Percentiles rank a stretch among this genome's conserved stretches.
Evolutionary conservation across 441 rosid genomes (phyloP).

Genomic region (Populus hybrid): DNA sequence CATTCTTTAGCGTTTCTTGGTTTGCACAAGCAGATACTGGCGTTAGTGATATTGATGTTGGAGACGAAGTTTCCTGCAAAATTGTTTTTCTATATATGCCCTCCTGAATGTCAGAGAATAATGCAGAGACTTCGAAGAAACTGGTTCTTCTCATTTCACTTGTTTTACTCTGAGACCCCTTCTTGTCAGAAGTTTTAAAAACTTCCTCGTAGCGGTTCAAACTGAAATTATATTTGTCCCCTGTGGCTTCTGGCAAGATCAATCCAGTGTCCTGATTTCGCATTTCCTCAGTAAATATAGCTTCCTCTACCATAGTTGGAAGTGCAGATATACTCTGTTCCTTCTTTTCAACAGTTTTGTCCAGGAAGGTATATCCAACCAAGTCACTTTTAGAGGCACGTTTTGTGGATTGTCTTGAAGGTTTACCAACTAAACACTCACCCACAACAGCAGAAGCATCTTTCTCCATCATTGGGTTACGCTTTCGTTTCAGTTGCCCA

Average conservation of each 20-base stretch:
- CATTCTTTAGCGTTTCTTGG: background rate
- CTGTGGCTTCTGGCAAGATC: conserved; percentile 24
- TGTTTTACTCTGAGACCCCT: background rate
- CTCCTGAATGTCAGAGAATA: background rate
- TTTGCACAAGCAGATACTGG: background rate
- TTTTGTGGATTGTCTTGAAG: conserved; percentile 21
- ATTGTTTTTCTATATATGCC: background rate
- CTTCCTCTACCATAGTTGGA: conserved; percentile 6
- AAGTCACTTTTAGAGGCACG: conserved; percentile 5
- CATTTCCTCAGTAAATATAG: conserved; percentile 6
- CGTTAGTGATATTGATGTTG: background rate
- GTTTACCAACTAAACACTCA: conserved; percentile 14
- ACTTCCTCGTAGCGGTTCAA: background rate
- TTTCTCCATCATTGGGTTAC: conserved; percentile 12
- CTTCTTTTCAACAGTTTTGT: conserved; percentile 24
- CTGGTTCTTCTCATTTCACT: conserved; percentile 1
- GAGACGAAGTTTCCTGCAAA: conserved; percentile 1
- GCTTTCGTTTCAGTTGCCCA: conserved; percentile 14
- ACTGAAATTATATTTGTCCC: conserved; percentile 3
- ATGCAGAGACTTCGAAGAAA: conserved; percentile 3
- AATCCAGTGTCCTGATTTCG: conserved; percentile 15
- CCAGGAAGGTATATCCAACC: conserved; percentile 8
- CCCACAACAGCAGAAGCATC: background rate
- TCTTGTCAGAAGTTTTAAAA: conserved; percentile 13
- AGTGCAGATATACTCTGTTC: conserved; percentile 17